Percentiles rank a stretch among this genome's conserved stretches.
These are phyloP conservation scores for Phoma sp. DNA, from an alignment of 2,329 filamentous ascomycete species.

Conservation along the genomic window DNA sequence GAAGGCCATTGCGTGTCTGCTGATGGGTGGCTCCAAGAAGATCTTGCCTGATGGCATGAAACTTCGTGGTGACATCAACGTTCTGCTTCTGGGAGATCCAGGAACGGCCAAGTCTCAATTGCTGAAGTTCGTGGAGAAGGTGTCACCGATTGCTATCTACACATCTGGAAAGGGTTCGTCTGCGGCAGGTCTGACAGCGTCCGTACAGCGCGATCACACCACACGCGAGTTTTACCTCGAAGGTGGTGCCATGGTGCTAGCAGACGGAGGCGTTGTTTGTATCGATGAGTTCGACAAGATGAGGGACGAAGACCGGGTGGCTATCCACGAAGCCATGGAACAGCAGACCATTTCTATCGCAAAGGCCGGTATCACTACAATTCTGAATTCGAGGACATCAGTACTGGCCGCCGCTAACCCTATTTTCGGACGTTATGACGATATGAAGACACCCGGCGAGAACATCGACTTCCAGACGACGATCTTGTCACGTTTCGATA, in stretches of 20 bases:
- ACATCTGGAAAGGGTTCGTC: conserved; percentile 98
- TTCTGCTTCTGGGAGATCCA: conserved; percentile 92
- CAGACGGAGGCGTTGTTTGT: conserved; percentile 95
- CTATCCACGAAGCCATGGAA: conserved; percentile 99
- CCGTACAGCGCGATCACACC: conserved; percentile 89
- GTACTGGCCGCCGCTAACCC: conserved; percentile 96
- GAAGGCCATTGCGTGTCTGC: conserved; percentile 91
- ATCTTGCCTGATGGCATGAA: conserved; percentile 98
- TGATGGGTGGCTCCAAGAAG: conserved; percentile 96
- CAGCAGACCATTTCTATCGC: conserved; percentile 99
- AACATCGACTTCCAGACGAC: conserved; percentile 99
- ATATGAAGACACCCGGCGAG: conserved; percentile 95
- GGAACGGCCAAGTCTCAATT: conserved; percentile 98
- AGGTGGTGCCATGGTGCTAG: conserved; percentile 97
- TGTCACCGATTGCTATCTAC: conserved; percentile 95
- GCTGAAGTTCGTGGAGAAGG: conserved; percentile 96
- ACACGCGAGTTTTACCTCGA: conserved; percentile 98
- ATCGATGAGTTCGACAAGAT: conserved; percentile 99
- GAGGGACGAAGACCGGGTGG: conserved; percentile 96
- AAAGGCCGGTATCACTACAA: conserved; percentile 97
- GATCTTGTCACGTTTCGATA: conserved; percentile 96
- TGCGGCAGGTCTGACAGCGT: conserved; percentile 95
- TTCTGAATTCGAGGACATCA: conserved; percentile 93
- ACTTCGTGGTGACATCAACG: conserved; percentile 96
- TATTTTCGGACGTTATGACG: conserved; percentile 96